A percentile compares a stretch with the other conserved stretches of the same genome.
These are phyloP conservation scores for Phycomyces blakesleeanus DNA, from an alignment of 192 early-diverging fungal genomes.

Conservation along the genomic window DNA sequence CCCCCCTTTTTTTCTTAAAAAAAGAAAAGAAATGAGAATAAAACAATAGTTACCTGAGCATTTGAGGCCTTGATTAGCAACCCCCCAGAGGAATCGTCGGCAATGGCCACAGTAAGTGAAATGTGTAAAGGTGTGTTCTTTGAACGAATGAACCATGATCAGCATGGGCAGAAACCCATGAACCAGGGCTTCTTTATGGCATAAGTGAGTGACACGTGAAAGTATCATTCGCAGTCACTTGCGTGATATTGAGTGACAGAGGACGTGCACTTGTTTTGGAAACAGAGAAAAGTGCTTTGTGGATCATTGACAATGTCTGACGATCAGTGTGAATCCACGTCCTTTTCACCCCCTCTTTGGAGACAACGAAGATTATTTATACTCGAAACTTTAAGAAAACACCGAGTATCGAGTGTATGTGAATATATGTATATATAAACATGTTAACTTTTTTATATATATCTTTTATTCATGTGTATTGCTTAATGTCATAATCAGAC, in stretches of 20 bases:
- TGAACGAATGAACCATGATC: constrained; percentile 48
- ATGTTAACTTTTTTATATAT: background rate
- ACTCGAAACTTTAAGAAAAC: constrained; percentile 43
- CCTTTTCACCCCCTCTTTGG: constrained; percentile 71
- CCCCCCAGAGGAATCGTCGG: constrained; percentile 67
- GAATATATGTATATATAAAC: background rate
- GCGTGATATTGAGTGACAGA: no score
- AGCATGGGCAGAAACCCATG: background rate
- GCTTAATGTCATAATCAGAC: background rate
- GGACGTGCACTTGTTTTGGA: no score
- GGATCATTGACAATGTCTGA: background rate
- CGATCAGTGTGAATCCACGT: background rate
- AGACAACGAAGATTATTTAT: constrained; percentile 73
- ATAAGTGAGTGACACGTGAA: no score
- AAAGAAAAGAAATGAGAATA: no score
- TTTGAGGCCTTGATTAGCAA: constrained; percentile 59
- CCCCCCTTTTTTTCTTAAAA: no score
- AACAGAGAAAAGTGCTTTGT: background rate
- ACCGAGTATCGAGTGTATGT: constrained; percentile 48
- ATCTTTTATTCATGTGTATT: no score
- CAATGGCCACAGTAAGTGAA: constrained; percentile 70
- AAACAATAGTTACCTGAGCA: constrained; percentile 49
- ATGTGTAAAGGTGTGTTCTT: constrained; percentile 52
- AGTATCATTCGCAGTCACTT: no score
- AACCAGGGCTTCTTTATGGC: background rate